phyloP scores from a whole-genome alignment of 164 flowering plant genomes.

The Platanus orientalis region DNA sequence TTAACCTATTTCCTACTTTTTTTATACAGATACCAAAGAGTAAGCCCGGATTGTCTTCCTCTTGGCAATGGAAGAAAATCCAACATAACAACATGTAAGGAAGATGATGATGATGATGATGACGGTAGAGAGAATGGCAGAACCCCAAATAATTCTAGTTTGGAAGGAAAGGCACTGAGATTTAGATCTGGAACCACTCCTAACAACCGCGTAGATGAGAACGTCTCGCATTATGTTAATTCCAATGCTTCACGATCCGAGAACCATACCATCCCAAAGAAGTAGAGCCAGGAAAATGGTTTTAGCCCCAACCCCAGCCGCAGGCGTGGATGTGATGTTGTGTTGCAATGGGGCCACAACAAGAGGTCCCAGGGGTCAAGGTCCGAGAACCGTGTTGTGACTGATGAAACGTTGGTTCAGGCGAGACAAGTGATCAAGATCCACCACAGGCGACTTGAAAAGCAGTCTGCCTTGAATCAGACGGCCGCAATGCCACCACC shows the following conservation, averaged over 20 bases:
- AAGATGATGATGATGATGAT: too few species aligned
- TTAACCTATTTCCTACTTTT: not conserved
- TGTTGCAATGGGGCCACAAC: slow-evolving; percentile 41
- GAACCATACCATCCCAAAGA: slow-evolving; percentile 6
- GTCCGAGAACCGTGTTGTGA: slow-evolving; percentile 13
- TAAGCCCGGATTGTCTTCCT: slow-evolving; percentile 30
- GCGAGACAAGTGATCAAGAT: slow-evolving; percentile 23
- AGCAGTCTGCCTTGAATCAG: too few species aligned
- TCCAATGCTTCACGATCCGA: slow-evolving; percentile 14
- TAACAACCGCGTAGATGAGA: slow-evolving; percentile 15
- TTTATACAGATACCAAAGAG: slow-evolving; percentile 34
- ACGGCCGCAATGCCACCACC: slow-evolving; percentile 16
- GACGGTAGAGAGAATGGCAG: slow-evolving; percentile 10
- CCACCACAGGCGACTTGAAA: slow-evolving; percentile 18
- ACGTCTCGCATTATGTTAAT: slow-evolving; percentile 4
- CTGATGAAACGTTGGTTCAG: slow-evolving; percentile 21
- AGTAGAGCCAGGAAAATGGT: slow-evolving; percentile 15
- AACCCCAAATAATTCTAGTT: slow-evolving; percentile 5
- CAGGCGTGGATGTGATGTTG: slow-evolving; percentile 18
- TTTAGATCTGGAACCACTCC: slow-evolving; percentile 19
- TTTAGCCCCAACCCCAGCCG: slow-evolving; percentile 8
- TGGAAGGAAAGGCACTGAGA: slow-evolving; percentile 18
- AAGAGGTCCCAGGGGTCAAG: slow-evolving; percentile 36
- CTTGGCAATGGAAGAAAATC: slow-evolving; percentile 26
- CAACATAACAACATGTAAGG: slow-evolving; percentile 18